Evolutionary conservation across 202 grass and related monocot species (phyloP), one percentile per base, ranked within the genome.

Genomic region (Schoenoplectus tabernaemontani): DNA sequence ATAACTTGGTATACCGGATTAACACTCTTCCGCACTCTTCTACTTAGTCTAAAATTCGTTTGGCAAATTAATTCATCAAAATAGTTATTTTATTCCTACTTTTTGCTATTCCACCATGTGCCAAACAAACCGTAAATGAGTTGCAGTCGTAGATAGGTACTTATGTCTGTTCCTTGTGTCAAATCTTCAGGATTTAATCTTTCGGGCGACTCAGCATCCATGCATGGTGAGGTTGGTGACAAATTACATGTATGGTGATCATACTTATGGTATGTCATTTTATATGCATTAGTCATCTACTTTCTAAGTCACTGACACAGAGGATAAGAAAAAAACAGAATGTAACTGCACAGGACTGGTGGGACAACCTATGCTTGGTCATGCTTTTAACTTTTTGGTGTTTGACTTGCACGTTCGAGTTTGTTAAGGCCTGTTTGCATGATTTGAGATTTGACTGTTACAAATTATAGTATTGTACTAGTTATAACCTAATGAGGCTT

Each of bases 211-310:
- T 7, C 17, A 77, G 43, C n/a, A 76, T 62, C 17, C 2, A 43
- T 88, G 86, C 82, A 82, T 11, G 9, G 86, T 80, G 67, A 85
- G 28, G 78, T 34, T 82, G 46, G 54, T 88, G 59, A 81, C 63
- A 2, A 83, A 85, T 28, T 39, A 80, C 58, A 62, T 69, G 39
- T 78, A 82, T 82, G 77, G 79, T 48, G 78, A 88, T 76, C 70
- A 36, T 54, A 82, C 80, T 88, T 85, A 82, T 78, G 86, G 86
- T 88, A 82, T 88, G 77, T 56, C 26, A 75, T 56, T 36, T 69
- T n/a, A n/a, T 56, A 37, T 37, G 71, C 17, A 36, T 37, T 36
- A 56, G 23, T 72, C 23, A 72, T 48, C 23, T 50, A n/a, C 22
- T 72, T 72, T 48, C 23, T 26, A 30, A 16, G 10, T 47, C 12